Percentiles rank a stretch among this genome's conserved stretches.
Evolutionary conservation across 805 yeast genomes (phyloP).

Genomic region (Sugiyamaella floridensis): DNA sequence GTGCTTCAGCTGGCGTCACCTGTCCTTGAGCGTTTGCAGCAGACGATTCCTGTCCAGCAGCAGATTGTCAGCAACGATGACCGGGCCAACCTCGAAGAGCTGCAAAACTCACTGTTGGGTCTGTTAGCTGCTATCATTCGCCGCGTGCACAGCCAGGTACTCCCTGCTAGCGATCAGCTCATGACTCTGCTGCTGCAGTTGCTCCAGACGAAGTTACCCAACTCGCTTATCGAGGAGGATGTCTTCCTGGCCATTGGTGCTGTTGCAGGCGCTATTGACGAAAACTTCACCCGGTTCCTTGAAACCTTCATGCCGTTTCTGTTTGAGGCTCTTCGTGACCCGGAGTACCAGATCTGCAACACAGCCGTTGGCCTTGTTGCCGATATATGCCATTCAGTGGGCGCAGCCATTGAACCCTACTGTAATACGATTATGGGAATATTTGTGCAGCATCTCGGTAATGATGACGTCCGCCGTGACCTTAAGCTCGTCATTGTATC

Average conservation of each 20-base stretch:
- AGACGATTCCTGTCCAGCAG: conserved; percentile 52
- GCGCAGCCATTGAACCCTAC: conserved; percentile 63
- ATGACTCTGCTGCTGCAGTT: conserved; percentile 78
- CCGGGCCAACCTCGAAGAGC: conserved; percentile 72
- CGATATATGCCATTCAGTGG: conserved; percentile 86
- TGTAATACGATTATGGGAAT: conserved; percentile 77
- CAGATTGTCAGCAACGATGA: conserved; percentile 64
- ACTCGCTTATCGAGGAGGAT: conserved; percentile 87
- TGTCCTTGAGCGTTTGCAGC: conserved; percentile 63
- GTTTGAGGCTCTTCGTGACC: conserved; percentile 69
- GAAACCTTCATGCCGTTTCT: conserved; percentile 77
- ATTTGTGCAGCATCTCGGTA: conserved; percentile 65
- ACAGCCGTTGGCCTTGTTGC: conserved; percentile 95
- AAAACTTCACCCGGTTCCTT: conserved; percentile 67
- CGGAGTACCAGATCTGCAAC: conserved; percentile 74
- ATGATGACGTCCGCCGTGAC: conserved; percentile 64
- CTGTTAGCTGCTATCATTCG: conserved; percentile 78
- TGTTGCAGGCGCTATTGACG: conserved; percentile 73
- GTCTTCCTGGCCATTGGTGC: conserved; percentile 88
- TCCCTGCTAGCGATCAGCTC: conserved; percentile 67
- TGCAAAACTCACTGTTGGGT: conserved; percentile 72
- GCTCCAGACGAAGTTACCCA: conserved; percentile 54
- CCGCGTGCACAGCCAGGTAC: conserved; percentile 62
- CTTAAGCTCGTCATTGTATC: conserved; percentile 83
- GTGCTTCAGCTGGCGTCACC: conserved; percentile 71